Base-by-base conservation (phyloP, 208 protist genomes). In the Balamuthia mandrillaris region DNA sequence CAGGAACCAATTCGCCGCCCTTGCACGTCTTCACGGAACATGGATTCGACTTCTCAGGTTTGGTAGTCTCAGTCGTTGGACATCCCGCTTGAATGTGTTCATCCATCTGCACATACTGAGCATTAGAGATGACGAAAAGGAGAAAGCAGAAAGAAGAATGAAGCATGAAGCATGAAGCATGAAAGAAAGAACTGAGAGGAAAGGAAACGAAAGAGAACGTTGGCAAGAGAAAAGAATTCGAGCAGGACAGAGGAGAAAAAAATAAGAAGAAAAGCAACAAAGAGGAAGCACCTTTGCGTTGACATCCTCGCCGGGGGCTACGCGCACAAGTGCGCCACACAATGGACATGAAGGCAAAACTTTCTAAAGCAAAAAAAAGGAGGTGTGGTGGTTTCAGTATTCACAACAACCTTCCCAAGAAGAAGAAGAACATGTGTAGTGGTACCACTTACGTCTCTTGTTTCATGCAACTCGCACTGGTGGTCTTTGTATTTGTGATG, bases 401-500 rank as follows among this genome's bases (percentile, higher is more conserved):
- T 0, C 4, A 44, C 65, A n/a, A n/a, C n/a, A n/a, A n/a, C n/a
- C n/a, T n/a, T n/a, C n/a, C n/a, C n/a, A n/a, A n/a, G n/a, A n/a
- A n/a, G n/a, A n/a, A n/a, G n/a, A n/a, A n/a, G n/a, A n/a, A n/a
- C n/a, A n/a, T n/a, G n/a, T n/a, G n/a, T n/a, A n/a, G n/a, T n/a
- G n/a, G n/a, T n/a, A n/a, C n/a, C n/a, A n/a, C n/a, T n/a, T n/a
- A n/a, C n/a, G n/a, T n/a, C n/a, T n/a, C n/a, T n/a, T n/a, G n/a
- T n/a, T n/a, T n/a, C n/a, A n/a, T n/a, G n/a, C n/a, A n/a, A n/a
- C 18, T 21, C 65, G 65, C 65, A 75, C 41, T 75, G 31, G 42
- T 75, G 65, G 65, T 75, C 65, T 27, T 75, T 75, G 39, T 41
- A 75, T 37, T 16, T 75, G 65, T 44, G 65, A 27, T 75, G 65